These are phyloP conservation scores for Polychaeton citri DNA, from an alignment of 2,329 filamentous ascomycete species.

Conservation along the genomic window DNA sequence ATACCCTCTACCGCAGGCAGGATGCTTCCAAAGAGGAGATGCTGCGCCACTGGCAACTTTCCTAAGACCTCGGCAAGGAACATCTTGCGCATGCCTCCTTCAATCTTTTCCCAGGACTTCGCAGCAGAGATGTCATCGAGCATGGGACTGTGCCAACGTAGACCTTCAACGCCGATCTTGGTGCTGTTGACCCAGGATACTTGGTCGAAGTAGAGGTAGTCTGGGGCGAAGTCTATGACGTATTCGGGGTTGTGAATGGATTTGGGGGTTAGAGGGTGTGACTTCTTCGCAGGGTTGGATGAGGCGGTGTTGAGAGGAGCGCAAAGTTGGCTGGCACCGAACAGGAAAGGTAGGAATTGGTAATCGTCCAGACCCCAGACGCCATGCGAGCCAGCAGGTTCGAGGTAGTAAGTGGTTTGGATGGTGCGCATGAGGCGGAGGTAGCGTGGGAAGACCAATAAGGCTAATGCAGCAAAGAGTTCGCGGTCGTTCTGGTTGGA, in stretches of 20 bases:
- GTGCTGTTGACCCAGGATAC: constrained; percentile 90
- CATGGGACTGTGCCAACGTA: constrained; percentile 97
- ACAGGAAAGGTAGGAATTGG: constrained; percentile 40
- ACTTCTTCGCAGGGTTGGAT: not conserved
- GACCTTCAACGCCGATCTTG: constrained; percentile 74
- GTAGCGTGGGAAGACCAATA: constrained; percentile 71
- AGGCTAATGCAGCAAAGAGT: constrained; percentile 55
- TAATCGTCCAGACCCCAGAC: constrained; percentile 42
- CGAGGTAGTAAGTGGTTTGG: constrained; percentile 88
- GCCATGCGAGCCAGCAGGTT: constrained; percentile 50
- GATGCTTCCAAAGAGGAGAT: constrained; percentile 84
- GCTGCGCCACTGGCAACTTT: constrained; percentile 96
- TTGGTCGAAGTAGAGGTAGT: constrained; percentile 86
- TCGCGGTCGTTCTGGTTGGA: not conserved
- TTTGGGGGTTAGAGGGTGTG: constrained; percentile 23
- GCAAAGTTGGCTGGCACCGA: constrained; percentile 40
- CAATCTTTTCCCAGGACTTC: constrained; percentile 82
- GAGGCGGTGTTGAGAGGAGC: constrained; percentile 46
- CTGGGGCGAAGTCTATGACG: constrained; percentile 69
- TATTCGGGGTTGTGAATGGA: constrained; percentile 75
- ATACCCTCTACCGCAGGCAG: constrained; percentile 72
- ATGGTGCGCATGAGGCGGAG: constrained; percentile 74
- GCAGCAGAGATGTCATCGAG: constrained; percentile 90
- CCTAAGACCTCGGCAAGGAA: constrained; percentile 84
- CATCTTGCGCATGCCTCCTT: constrained; percentile 93